Evolutionary conservation across 1,284 basidiomycete genomes (phyloP).

Genomic region (Cryptococcus maquisensis): DNA sequence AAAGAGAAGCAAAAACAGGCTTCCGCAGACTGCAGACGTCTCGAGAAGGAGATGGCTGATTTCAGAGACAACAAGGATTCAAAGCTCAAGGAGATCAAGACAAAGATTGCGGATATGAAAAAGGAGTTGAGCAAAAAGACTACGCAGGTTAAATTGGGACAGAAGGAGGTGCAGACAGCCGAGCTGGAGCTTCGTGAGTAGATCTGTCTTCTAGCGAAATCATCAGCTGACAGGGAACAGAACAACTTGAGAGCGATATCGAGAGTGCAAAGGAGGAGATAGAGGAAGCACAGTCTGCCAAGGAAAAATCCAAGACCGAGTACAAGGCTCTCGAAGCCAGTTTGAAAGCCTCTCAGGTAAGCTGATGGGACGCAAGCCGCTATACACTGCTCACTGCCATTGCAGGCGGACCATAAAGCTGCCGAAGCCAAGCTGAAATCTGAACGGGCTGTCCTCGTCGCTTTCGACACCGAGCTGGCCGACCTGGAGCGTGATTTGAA

Average conservation of each 20-base stretch:
- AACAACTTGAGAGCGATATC: conserved; percentile 81
- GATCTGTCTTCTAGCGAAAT: not conserved
- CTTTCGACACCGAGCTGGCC: conserved; percentile 82
- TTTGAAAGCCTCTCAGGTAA: conserved; percentile 58
- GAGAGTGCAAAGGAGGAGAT: conserved; percentile 59
- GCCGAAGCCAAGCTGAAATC: conserved; percentile 71
- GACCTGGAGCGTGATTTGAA: conserved; percentile 77
- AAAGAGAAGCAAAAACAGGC: conserved; percentile 74
- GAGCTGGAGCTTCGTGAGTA: conserved; percentile 74
- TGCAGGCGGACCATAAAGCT: conserved; percentile 58
- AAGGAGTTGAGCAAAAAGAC: conserved; percentile 73
- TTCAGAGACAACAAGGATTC: conserved; percentile 98
- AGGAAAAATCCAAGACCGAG: conserved; percentile 55
- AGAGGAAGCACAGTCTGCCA: conserved; percentile 58
- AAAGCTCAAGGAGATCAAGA: conserved; percentile 90
- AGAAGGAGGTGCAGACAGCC: conserved; percentile 84
- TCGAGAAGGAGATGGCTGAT: conserved; percentile 96
- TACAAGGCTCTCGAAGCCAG: conserved; percentile 54
- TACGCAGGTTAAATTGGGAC: conserved; percentile 73
- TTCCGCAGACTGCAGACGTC: conserved; percentile 71
- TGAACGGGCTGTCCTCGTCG: conserved; percentile 77
- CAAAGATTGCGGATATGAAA: conserved; percentile 75
- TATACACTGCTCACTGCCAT: not conserved
- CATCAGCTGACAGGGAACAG: conserved; percentile 46
- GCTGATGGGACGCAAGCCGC: conserved; percentile 19